Percentiles rank a stretch among this genome's conserved stretches.
Conservation (phyloP, 345 rosid genomes). For the Fremontodendron californicum region DNA sequence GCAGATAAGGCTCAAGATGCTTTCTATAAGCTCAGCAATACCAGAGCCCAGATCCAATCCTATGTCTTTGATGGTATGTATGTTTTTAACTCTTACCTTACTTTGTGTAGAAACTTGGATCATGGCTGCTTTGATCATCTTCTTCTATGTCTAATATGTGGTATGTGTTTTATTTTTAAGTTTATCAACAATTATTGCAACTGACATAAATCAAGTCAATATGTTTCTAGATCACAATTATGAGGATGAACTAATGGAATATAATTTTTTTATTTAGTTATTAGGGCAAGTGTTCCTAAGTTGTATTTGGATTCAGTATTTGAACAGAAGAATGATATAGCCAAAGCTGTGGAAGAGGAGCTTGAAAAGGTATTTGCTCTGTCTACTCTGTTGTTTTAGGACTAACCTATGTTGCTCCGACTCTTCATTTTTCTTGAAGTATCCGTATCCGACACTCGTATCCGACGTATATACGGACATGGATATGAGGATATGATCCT, state of each 20-base stretch:
- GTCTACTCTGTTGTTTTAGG: neutral
- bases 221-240: neutral
- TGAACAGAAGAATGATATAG: conserved; percentile 56
- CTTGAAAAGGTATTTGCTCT: conserved; percentile 38
- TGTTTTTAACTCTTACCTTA: neutral
- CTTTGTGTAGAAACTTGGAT: neutral
- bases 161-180: neutral
- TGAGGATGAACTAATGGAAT: neutral
- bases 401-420: too few species aligned
- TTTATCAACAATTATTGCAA: neutral
- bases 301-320: conserved; percentile 44
- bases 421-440: too few species aligned
- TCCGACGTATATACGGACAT: too few species aligned
- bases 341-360: conserved; percentile 48
- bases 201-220: neutral
- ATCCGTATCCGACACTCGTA: too few species aligned
- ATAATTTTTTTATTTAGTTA: conserved; percentile 28
- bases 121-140: neutral
- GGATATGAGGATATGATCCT: too few species aligned
- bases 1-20: conserved; percentile 47
- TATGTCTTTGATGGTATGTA: conserved; percentile 47
- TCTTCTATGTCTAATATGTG: neutral
- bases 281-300: conserved; percentile 50
- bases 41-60: conserved; percentile 44
- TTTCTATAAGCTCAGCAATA: conserved; percentile 49